Evolutionary conservation across 164 flowering plant genomes (phyloP).

Genomic region (Liquidambar formosana): DNA sequence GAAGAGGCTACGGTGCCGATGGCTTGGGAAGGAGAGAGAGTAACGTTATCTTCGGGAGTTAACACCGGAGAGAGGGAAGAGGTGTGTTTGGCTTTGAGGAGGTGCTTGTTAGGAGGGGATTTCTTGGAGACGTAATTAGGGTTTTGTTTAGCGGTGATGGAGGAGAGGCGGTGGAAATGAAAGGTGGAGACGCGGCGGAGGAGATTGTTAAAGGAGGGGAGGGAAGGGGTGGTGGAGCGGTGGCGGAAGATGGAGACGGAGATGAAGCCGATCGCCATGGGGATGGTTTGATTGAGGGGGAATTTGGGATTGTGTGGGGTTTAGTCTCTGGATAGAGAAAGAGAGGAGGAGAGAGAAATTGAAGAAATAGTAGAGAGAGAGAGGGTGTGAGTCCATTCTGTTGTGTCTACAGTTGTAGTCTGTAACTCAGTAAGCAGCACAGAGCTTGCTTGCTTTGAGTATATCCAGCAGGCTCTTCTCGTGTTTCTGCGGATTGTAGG

Average conservation of each 20-base stretch:
- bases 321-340: too few relatives aligned
- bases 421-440: too few relatives aligned
- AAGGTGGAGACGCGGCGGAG: conserved; percentile 23
- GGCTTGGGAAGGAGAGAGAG: conserved; percentile 60
- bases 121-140: conserved; percentile 35
- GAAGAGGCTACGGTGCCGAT: conserved; percentile 80
- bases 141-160: conserved; percentile 37
- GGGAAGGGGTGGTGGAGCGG: conserved; percentile 16
- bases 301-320: too few relatives aligned
- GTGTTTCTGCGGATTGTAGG: too few relatives aligned
- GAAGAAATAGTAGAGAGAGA: too few relatives aligned
- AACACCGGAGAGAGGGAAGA: conserved; percentile 56
- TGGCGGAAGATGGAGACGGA: conserved; percentile 48
- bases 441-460: too few relatives aligned
- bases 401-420: too few relatives aligned
- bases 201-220: conserved; percentile 11
- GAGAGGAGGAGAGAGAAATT: too few relatives aligned
- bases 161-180: conserved; percentile 20
- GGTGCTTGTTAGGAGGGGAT: conserved; percentile 43
- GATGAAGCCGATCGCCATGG: conserved; percentile 41
- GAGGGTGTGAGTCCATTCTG: too few relatives aligned
- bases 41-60: conserved; percentile 30
- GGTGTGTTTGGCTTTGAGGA: conserved; percentile 57
- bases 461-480: too few relatives aligned
- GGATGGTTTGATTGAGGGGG: not conserved